phyloP scores from a whole-genome alignment of 2,329 filamentous ascomycete species.

The Claviceps quebecensis region DNA sequence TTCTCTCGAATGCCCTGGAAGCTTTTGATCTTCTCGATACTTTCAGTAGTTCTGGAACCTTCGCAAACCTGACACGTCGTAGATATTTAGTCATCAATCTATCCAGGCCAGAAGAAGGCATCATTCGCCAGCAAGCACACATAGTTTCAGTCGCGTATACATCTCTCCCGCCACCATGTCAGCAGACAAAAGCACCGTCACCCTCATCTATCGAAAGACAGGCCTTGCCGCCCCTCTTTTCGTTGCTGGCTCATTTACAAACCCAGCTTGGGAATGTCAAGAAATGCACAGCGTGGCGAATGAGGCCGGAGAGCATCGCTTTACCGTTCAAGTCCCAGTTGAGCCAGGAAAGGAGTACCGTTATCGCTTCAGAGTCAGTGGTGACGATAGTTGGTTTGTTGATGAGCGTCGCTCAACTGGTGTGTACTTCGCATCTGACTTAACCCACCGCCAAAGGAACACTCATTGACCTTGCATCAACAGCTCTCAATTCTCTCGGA shows the following conservation, averaged over 20 bases:
- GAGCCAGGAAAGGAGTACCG: constrained; percentile 47
- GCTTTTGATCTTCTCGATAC: neutral
- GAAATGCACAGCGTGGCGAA: constrained; percentile 47
- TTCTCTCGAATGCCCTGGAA: neutral
- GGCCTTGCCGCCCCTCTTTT: constrained; percentile 54
- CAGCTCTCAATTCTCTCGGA: constrained; percentile 6
- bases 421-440: constrained; percentile 17
- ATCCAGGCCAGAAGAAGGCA: neutral
- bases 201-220: constrained; percentile 45
- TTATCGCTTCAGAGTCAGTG: constrained; percentile 61
- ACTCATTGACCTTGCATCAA: neutral
- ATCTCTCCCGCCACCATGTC: constrained; percentile 6
- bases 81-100: neutral
- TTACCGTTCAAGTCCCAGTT: constrained; percentile 40
- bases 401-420: constrained; percentile 46
- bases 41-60: too few species aligned
- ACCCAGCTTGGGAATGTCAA: constrained; percentile 50
- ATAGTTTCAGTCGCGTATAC: neutral
- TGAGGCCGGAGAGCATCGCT: constrained; percentile 40
- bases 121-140: neutral
- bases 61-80: too few species aligned
- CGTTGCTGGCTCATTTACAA: constrained; percentile 54
- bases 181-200: constrained; percentile 26
- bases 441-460: neutral
- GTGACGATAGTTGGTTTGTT: constrained; percentile 55